These are phyloP conservation scores for Yamadazyma tumulicola DNA, from an alignment of 805 yeast genomes.

Conservation along the genomic window DNA sequence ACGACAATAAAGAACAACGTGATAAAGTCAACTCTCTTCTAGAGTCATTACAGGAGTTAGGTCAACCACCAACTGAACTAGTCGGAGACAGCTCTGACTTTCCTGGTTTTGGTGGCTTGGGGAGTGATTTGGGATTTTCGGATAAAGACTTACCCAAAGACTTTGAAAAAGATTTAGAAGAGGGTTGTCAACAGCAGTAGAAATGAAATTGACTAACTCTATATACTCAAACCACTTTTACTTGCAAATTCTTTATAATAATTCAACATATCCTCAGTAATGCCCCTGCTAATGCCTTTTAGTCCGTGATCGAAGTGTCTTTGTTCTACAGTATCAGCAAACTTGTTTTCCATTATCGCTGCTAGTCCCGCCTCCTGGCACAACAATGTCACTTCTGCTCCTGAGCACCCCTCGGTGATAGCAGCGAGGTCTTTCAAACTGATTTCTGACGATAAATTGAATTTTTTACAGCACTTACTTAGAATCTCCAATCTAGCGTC, in stretches of 20 bases:
- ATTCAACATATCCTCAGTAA: slow-evolving; percentile 78
- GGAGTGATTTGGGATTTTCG: slow-evolving; percentile 42
- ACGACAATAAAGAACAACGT: slow-evolving; percentile 40
- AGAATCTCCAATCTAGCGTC: slow-evolving; percentile 79
- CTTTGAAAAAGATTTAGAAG: slow-evolving; percentile 50
- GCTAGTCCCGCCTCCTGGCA: slow-evolving; percentile 95
- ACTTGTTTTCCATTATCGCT: slow-evolving; percentile 80
- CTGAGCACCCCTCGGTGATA: slow-evolving; percentile 86
- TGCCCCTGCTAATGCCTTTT: slow-evolving; percentile 65
- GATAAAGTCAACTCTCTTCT: slow-evolving; percentile 54
- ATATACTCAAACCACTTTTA: slow-evolving; percentile 26
- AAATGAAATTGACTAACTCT: slow-evolving; percentile 6
- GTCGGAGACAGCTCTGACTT: slow-evolving; percentile 54
- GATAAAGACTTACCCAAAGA: slow-evolving; percentile 55
- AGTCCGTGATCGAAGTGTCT: slow-evolving; percentile 74
- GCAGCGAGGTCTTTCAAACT: slow-evolving; percentile 53
- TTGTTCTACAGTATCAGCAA: slow-evolving; percentile 50
- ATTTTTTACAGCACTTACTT: slow-evolving; percentile 62
- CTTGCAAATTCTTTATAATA: slow-evolving; percentile 61
- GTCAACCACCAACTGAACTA: slow-evolving; percentile 77
- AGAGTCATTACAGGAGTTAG: slow-evolving; percentile 69
- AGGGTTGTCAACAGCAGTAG: slow-evolving; percentile 49
- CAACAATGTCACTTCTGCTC: slow-evolving; percentile 88
- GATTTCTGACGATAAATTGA: slow-evolving; percentile 47
- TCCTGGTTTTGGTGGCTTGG: slow-evolving; percentile 44